Evolutionary conservation across 164 flowering plant genomes (phyloP), one percentile per base, ranked within the genome.

Genomic region (Aristolochia fimbriata): DNA sequence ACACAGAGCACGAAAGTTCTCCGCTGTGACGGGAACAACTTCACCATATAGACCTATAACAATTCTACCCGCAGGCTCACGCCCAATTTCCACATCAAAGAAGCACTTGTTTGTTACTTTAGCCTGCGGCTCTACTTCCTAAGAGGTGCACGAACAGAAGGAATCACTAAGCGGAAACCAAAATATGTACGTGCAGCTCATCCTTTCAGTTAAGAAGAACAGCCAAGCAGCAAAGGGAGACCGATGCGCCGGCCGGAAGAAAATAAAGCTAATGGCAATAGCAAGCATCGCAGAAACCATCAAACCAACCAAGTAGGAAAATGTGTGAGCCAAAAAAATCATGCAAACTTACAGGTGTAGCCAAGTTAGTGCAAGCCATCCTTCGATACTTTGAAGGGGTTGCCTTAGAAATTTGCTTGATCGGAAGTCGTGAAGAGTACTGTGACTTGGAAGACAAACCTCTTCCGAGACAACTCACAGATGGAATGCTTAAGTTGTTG

Each of bases 1-100:
- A 62, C 91, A 87, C 65, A 87, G 62, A 17, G 83, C 85, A 17
- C 91, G 88, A 64, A 87, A 87, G 70, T 87, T 87, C 63, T 87
- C 88, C 55, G 50, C 85, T 43, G 91, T 84, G 69, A 60, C 69
- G 30, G 94, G 91, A 37, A 78, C 88, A 65, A 64, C 80, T 52
- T 84, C 81, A 25, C 88, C 94, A 72, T 68, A 87, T 46, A 87
- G 86, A 52, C 91, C 94, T 58, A 87, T 69, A 46, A 79, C 82
- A 65, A 84, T 80, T 65, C 85, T 81, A 47, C 85, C 94, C 1
- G 55, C 68, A 61, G 81, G 70, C 62, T 84, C 76, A 68, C 81
- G 86, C 30, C 91, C 91, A 70, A 84, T 66, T 56, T 81, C 83
- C 31, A 84, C 78, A 66, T 87, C 94, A 69, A 87, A 87, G 77